These are phyloP conservation scores for Xylaria longipes DNA, from an alignment of 495 filamentous ascomycete species.

Conservation along the genomic window DNA sequence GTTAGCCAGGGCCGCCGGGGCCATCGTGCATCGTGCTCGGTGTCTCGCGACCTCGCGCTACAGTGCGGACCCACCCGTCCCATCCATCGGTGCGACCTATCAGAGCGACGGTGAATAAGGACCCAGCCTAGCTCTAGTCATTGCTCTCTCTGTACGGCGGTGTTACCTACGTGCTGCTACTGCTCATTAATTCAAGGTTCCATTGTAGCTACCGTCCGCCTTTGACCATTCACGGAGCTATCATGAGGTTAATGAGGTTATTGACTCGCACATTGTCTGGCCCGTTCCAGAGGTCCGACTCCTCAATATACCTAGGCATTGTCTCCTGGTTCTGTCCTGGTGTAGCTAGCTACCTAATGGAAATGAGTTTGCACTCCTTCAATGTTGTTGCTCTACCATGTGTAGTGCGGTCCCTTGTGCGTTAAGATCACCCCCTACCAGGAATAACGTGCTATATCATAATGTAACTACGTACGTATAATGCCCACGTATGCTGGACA, in stretches of 20 bases:
- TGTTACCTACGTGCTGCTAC: no score
- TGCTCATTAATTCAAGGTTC: not conserved
- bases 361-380: not conserved
- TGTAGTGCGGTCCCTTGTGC: not conserved
- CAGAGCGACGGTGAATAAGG: conserved; percentile 14
- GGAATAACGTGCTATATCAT: not conserved
- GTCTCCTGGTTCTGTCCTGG: no score
- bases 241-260: not conserved
- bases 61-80: conserved; percentile 25
- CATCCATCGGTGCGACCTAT: conserved; percentile 20
- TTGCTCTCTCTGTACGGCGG: no score
- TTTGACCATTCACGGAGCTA: not conserved
- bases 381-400: not conserved
- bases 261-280: conserved; percentile 14
- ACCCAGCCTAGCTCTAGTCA: not conserved
- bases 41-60: conserved; percentile 31
- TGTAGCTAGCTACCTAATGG: not conserved
- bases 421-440: not conserved
- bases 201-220: not conserved
- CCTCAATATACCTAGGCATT: not conserved
- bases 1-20: not conserved
- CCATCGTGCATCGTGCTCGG: conserved; percentile 18
- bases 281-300: not conserved
- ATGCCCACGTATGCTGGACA: not conserved
- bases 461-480: not conserved